These are phyloP conservation scores for Nannochloropsis gaditana DNA, from an alignment of 108 stramenopile genomes.

Conservation along the genomic window DNA sequence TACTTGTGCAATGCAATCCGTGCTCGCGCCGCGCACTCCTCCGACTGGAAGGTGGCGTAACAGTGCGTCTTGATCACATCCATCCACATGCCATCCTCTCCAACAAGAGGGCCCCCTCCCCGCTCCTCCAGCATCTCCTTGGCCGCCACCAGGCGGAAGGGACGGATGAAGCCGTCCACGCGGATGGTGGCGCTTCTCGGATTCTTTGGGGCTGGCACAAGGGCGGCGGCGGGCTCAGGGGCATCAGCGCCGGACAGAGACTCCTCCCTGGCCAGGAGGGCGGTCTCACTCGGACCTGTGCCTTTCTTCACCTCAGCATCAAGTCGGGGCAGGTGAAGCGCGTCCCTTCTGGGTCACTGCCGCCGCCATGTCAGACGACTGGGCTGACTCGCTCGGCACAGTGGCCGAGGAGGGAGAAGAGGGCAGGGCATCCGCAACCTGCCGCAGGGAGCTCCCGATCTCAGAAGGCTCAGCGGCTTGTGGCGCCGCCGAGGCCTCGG, in stretches of 20 bases:
- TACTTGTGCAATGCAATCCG: not conserved
- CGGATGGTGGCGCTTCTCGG: slow-evolving; percentile 18
- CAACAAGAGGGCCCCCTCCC: not conserved
- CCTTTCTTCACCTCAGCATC: no score
- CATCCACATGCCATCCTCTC: not conserved
- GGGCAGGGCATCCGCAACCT: no score
- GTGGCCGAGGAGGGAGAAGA: no score
- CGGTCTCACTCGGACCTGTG: no score
- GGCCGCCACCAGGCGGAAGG: not conserved
- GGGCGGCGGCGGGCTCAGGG: not conserved
- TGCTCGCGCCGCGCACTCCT: not conserved
- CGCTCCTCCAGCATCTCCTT: not conserved
- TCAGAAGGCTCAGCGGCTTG: no score
- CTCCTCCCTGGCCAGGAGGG: no score
- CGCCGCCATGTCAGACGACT: no score
- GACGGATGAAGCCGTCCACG: slow-evolving; percentile 5
- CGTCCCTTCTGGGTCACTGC: no score
- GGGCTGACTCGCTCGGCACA: no score
- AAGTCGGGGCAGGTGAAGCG: no score
- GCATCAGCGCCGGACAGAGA: not conserved
- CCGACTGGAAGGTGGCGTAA: slow-evolving; percentile 14
- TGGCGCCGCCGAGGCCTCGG: no score
- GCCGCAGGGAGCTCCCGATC: no score
- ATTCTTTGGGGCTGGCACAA: not conserved
- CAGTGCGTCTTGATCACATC: slow-evolving; percentile 20